Percentiles rank a stretch among this genome's conserved stretches.
These are phyloP conservation scores for Manihot esculenta DNA, from an alignment of 441 rosid species.

Conservation along the genomic window DNA sequence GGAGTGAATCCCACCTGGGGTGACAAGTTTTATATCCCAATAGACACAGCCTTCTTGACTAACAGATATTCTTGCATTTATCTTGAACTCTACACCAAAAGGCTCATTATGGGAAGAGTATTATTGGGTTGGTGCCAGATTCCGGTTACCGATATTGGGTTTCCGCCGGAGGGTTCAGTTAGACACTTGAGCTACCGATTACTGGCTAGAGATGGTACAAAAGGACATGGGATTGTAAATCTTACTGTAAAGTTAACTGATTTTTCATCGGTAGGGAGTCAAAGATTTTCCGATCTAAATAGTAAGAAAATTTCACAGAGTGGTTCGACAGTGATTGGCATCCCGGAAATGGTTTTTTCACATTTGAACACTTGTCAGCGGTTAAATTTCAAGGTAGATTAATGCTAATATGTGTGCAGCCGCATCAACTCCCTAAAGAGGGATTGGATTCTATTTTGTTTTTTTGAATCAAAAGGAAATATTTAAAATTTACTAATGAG, in stretches of 20 bases:
- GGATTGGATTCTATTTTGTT: neutral
- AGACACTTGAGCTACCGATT: conserved; percentile 52
- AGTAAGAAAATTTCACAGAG: neutral
- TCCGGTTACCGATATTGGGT: conserved; percentile 43
- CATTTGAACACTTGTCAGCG: neutral
- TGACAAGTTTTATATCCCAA: conserved; percentile 45
- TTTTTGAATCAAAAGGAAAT: neutral
- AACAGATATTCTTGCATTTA: conserved; percentile 32
- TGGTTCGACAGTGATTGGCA: conserved; percentile 45
- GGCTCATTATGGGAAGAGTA: conserved; percentile 33
- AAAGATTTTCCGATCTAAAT: neutral
- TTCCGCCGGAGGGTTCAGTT: conserved; percentile 34
- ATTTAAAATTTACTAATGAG: neutral
- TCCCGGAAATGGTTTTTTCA: conserved; percentile 27
- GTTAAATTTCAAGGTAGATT: too few relatives aligned
- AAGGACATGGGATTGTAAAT: conserved; percentile 49
- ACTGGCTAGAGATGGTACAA: conserved; percentile 47
- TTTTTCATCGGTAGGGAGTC: neutral
- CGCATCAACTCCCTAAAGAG: neutral
- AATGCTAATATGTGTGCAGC: neutral
- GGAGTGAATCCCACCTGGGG: conserved; percentile 58
- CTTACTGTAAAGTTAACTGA: conserved; percentile 38
- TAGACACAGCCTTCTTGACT: conserved; percentile 35
- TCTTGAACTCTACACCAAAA: conserved; percentile 39
- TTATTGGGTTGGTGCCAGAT: conserved; percentile 59